Percentiles rank a stretch among this genome's conserved stretches.
phyloP scores from a whole-genome alignment of 2,329 filamentous ascomycete genomes.

The Pseudocercospora fijiensis region DNA sequence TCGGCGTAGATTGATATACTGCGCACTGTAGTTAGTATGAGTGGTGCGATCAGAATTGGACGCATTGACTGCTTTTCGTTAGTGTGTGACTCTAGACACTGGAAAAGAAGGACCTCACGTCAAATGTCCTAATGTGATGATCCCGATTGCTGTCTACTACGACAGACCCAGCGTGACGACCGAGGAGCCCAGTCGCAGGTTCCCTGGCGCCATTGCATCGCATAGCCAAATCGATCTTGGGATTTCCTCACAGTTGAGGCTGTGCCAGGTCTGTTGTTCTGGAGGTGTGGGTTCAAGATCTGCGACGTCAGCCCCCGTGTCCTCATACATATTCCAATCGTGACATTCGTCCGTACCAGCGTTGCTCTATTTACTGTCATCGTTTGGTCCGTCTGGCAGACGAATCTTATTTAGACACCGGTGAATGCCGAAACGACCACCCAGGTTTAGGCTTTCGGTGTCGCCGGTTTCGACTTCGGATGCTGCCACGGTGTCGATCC shows the following conservation, averaged over 20 bases:
- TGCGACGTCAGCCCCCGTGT: background rate
- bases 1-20: slow-evolving; percentile 41
- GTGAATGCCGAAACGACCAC: background rate
- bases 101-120: slow-evolving; percentile 21
- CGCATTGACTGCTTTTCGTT: slow-evolving; percentile 23
- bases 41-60: background rate
- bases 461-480: background rate
- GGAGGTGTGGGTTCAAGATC: slow-evolving; percentile 24
- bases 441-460: background rate
- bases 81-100: background rate
- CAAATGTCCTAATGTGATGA: slow-evolving; percentile 27
- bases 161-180: slow-evolving; percentile 27
- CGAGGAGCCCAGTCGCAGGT: slow-evolving; percentile 26
- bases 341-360: background rate
- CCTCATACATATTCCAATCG: background rate
- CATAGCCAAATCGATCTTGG: no score
- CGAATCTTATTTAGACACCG: background rate
- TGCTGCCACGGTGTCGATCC: background rate
- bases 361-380: slow-evolving; percentile 15
- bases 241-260: slow-evolving; percentile 19
- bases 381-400: background rate
- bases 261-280: slow-evolving; percentile 20
- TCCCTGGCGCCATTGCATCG: slow-evolving; percentile 26
- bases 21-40: slow-evolving; percentile 27
- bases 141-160: slow-evolving; percentile 25